Evolutionary conservation across 148 eudicot genomes (phyloP).

Genomic region (Vaccinium darrowii): DNA sequence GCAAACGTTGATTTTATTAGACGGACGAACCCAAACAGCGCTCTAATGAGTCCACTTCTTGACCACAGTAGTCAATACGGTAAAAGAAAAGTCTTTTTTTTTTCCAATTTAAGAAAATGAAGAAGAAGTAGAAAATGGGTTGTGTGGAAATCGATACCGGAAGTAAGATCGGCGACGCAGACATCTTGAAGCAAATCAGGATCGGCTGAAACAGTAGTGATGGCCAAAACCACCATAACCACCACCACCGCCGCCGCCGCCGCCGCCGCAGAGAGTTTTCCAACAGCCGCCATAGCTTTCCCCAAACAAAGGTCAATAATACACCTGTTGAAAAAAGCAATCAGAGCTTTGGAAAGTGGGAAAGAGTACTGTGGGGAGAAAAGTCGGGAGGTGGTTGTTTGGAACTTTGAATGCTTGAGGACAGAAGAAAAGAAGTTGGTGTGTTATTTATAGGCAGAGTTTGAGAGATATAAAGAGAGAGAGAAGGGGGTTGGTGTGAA

Average conservation of each 20-base stretch:
- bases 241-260: not conserved
- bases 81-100: too few relatives aligned
- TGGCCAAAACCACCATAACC: constrained; percentile 14
- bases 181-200: constrained; percentile 38
- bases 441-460: constrained; percentile 13
- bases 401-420: constrained; percentile 4
- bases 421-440: constrained; percentile 1
- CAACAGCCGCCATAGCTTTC: constrained; percentile 18
- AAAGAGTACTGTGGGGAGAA: not conserved
- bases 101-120: not conserved
- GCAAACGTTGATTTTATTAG: too few relatives aligned
- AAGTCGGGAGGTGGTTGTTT: constrained; percentile 4
- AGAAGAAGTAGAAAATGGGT: not conserved
- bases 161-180: constrained; percentile 34
- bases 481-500: not conserved
- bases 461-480: not conserved
- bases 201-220: constrained; percentile 28
- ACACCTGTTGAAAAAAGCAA: not conserved
- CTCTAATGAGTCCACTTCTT: too few relatives aligned
- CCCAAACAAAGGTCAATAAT: too few relatives aligned
- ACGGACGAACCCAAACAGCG: too few relatives aligned
- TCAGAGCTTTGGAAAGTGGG: not conserved
- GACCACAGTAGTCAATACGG: too few relatives aligned
- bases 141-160: constrained; percentile 11
- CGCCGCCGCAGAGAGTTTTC: not conserved